phyloP scores from a whole-genome alignment of 495 filamentous ascomycete genomes.

The Xylaria flabelliformis region DNA sequence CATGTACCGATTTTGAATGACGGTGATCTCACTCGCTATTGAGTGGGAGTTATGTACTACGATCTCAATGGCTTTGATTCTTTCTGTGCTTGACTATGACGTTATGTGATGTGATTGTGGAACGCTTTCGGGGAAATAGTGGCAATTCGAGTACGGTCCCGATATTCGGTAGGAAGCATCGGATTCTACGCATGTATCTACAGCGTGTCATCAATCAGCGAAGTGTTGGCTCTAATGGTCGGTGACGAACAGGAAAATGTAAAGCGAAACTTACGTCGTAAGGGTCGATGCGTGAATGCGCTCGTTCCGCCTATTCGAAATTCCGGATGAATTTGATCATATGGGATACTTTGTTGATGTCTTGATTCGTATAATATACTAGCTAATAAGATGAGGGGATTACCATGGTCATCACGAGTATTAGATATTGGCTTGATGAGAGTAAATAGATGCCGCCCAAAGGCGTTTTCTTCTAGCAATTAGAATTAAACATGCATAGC shows the following conservation, averaged over 20 bases:
- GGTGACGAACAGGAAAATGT: not conserved
- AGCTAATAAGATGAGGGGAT: not conserved
- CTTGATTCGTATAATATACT: not conserved
- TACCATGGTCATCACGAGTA: not conserved
- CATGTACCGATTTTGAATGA: not conserved
- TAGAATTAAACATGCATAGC: constrained; percentile 26
- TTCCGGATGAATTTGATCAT: too few relatives aligned
- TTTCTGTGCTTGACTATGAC: not conserved
- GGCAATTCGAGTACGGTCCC: not conserved
- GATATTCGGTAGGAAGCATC: not conserved
- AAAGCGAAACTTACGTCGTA: not conserved
- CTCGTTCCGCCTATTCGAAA: not conserved
- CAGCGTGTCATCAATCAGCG: not conserved
- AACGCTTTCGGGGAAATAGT: not conserved
- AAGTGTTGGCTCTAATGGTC: not conserved
- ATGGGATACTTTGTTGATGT: not conserved
- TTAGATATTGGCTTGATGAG: not conserved
- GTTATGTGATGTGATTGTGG: not conserved
- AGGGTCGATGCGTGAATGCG: not conserved
- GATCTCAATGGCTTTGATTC: too few relatives aligned
- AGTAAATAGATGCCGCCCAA: constrained; percentile 4
- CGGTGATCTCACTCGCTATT: not conserved
- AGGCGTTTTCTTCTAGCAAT: not conserved
- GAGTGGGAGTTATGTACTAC: not conserved
- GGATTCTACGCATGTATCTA: not conserved